Conservation (phyloP, 2,329 filamentous ascomycete genomes). For the Stachybotrys chlorohalonatus region DNA sequence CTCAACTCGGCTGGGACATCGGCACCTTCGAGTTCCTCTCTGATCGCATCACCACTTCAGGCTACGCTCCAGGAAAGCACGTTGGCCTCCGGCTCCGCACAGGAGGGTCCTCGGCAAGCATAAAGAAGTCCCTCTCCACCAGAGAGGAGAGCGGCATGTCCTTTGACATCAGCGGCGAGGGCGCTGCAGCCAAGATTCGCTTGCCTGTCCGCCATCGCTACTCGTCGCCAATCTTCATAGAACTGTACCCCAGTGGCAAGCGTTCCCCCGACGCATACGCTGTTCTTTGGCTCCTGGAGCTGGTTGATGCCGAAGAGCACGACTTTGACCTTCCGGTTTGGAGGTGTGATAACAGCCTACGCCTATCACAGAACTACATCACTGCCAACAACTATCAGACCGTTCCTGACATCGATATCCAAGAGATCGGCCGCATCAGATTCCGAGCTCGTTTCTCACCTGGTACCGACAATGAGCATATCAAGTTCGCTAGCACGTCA, state of each 20-base stretch:
- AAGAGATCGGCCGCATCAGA: slow-evolving; percentile 71
- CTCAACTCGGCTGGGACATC: slow-evolving; percentile 87
- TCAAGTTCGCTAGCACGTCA: slow-evolving; percentile 76
- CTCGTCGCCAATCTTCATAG: slow-evolving; percentile 80
- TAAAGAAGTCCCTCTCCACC: slow-evolving; percentile 55
- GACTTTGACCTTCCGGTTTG: slow-evolving; percentile 86
- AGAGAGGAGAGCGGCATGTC: slow-evolving; percentile 44
- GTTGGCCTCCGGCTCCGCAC: slow-evolving; percentile 74
- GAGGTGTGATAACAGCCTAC: slow-evolving; percentile 64
- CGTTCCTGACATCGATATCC: slow-evolving; percentile 65
- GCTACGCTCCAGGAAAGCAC: slow-evolving; percentile 54
- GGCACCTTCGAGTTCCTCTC: slow-evolving; percentile 86
- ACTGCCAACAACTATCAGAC: slow-evolving; percentile 64
- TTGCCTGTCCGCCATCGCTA: slow-evolving; percentile 88
- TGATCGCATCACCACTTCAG: slow-evolving; percentile 55
- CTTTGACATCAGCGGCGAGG: slow-evolving; percentile 38
- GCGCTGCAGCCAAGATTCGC: slow-evolving; percentile 42
- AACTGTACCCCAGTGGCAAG: slow-evolving; percentile 65
- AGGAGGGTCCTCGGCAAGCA: slow-evolving; percentile 68
- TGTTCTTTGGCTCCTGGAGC: slow-evolving; percentile 75
- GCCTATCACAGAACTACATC: slow-evolving; percentile 87
- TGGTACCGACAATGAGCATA: slow-evolving; percentile 80
- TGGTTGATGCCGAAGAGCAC: slow-evolving; percentile 69
- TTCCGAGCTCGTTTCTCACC: slow-evolving; percentile 81
- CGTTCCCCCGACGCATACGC: slow-evolving; percentile 67